Evolutionary conservation across 169 alveolate species (phyloP).

Genomic region (Perkinsus marinus): DNA sequence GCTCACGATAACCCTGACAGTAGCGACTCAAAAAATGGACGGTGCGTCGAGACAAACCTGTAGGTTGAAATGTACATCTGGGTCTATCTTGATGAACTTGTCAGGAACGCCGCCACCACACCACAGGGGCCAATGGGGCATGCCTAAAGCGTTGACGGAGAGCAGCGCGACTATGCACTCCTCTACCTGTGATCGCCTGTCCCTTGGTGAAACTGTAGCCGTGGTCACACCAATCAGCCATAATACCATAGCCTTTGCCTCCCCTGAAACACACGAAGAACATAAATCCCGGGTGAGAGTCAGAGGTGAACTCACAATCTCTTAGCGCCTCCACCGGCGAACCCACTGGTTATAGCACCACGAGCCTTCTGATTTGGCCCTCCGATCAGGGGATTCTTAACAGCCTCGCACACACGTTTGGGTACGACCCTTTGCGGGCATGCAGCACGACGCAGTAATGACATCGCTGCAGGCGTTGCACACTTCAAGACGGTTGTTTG

Average conservation of each 20-base stretch:
- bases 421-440: background rate
- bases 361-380: background rate
- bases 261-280: background rate
- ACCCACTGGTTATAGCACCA: background rate
- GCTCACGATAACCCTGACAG: background rate
- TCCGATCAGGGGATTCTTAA: background rate
- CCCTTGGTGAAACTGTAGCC: background rate
- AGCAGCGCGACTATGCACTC: background rate
- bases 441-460: background rate
- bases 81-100: background rate
- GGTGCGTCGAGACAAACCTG: background rate
- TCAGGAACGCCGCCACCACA: background rate
- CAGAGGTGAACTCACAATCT: background rate
- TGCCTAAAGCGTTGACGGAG: background rate
- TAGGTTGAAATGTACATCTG: background rate
- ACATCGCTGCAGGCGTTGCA: background rate
- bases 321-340: background rate
- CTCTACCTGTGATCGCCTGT: background rate
- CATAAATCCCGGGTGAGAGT: no score
- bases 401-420: background rate
- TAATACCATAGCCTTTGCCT: background rate
- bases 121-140: background rate
- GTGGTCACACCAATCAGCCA: background rate
- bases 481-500: no score
- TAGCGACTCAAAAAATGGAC: background rate